These are phyloP conservation scores for Dothiorella sarmentorum DNA, from an alignment of 2,329 filamentous ascomycete species.

Conservation along the genomic window DNA sequence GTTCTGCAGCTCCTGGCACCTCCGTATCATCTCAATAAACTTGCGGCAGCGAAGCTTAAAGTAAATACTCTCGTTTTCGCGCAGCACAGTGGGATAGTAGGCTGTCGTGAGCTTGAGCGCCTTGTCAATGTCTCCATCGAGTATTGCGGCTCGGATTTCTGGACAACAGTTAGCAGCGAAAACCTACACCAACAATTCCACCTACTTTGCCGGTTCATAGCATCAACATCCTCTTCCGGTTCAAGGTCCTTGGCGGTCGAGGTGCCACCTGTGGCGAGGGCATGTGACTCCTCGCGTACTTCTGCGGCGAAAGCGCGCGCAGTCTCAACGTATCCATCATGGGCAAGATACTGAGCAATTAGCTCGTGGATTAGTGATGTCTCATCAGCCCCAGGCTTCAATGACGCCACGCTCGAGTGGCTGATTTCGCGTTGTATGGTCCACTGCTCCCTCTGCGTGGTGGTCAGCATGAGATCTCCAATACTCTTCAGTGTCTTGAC, in stretches of 20 bases:
- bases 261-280: conserved; percentile 59
- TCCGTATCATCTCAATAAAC: conserved; percentile 79
- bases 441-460: conserved; percentile 56
- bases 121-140: conserved; percentile 88
- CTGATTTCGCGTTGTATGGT: conserved; percentile 61
- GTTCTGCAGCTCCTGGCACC: conserved; percentile 42
- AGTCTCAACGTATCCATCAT: conserved; percentile 94
- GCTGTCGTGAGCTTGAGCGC: conserved; percentile 77
- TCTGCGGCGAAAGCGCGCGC: conserved; percentile 84
- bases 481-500: conserved; percentile 49
- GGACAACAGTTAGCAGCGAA: conserved; percentile 16
- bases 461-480: conserved; percentile 11
- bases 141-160: conserved; percentile 83
- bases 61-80: conserved; percentile 76
- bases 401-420: conserved; percentile 52
- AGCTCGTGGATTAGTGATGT: conserved; percentile 77
- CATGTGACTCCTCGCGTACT: conserved; percentile 68
- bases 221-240: conserved; percentile 78
- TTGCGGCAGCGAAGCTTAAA: conserved; percentile 87
- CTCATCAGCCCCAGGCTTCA: conserved; percentile 67
- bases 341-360: conserved; percentile 83
- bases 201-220: conserved; percentile 79
- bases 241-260: conserved; percentile 54
- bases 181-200: neutral
- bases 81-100: conserved; percentile 77